These are phyloP conservation scores for Sclerotiophoma versabilis DNA, from an alignment of 2,329 filamentous ascomycete species.

Conservation along the genomic window DNA sequence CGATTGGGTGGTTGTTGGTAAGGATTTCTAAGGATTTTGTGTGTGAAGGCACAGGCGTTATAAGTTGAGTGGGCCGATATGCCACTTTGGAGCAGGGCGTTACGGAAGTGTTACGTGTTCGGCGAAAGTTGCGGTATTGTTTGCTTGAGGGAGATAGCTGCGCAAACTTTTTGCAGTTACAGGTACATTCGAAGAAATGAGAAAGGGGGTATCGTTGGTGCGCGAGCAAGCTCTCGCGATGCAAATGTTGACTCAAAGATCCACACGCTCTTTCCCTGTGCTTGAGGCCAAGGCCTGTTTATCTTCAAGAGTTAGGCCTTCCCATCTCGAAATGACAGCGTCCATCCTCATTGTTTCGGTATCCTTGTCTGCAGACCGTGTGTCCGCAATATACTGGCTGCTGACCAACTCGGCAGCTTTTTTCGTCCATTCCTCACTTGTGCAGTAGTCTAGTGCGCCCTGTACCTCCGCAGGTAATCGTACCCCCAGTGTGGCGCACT, in stretches of 20 bases:
- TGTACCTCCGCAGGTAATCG: constrained; percentile 31
- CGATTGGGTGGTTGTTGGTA: neutral
- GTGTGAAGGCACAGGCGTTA: neutral
- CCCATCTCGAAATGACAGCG: constrained; percentile 38
- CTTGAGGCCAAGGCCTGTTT: neutral
- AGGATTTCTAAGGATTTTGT: neutral
- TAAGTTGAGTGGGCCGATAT: neutral
- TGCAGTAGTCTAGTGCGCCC: constrained; percentile 29
- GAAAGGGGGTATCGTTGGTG: constrained; percentile 10
- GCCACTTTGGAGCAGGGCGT: neutral
- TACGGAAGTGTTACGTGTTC: neutral
- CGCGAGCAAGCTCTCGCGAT: constrained; percentile 8
- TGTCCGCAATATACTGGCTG: constrained; percentile 42
- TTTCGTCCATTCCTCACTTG: constrained; percentile 42
- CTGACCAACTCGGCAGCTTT: constrained; percentile 35
- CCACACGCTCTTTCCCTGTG: neutral
- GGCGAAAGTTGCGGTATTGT: neutral
- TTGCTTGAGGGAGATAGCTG: neutral
- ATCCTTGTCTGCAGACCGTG: constrained; percentile 21
- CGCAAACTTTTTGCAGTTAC: neutral
- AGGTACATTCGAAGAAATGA: neutral
- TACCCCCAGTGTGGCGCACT: constrained; percentile 31
- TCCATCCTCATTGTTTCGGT: constrained; percentile 37
- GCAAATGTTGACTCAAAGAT: neutral
- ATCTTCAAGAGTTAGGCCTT: constrained; percentile 27